Evolutionary conservation across 352 stramenopile species (phyloP).

Genomic region (Phytophthora tentaculata): DNA sequence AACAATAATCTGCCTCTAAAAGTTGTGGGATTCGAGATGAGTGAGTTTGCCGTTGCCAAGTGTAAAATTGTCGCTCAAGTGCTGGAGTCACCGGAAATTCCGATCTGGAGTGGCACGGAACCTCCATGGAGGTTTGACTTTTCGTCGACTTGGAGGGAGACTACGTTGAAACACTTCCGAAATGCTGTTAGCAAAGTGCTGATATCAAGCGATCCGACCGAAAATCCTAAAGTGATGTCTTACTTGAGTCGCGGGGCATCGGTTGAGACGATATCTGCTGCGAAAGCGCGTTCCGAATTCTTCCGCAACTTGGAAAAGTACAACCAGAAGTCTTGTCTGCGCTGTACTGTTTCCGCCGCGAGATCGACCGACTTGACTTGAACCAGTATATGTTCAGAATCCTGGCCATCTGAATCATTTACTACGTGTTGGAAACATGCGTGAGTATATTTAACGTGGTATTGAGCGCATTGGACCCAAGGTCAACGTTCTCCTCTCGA

Average conservation of each 20-base stretch:
- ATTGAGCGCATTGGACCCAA: too few species aligned
- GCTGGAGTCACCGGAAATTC: not conserved
- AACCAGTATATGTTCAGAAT: slow-evolving; percentile 32
- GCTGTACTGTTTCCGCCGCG: slow-evolving; percentile 19
- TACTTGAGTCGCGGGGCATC: slow-evolving; percentile 34
- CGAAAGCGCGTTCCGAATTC: slow-evolving; percentile 23
- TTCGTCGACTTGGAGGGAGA: slow-evolving; percentile 3
- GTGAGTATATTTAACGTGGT: too few species aligned
- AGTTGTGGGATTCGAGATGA: slow-evolving; percentile 9
- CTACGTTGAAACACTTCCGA: not conserved
- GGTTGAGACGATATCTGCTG: slow-evolving; percentile 21
- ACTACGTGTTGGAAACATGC: too few species aligned
- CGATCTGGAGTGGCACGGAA: slow-evolving; percentile 4
- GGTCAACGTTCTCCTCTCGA: too few species aligned
- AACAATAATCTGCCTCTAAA: not conserved
- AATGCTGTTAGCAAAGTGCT: slow-evolving; percentile 17
- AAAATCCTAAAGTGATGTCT: slow-evolving; percentile 30
- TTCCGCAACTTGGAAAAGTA: slow-evolving; percentile 28
- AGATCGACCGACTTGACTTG: slow-evolving; percentile 31
- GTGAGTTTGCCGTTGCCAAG: slow-evolving; percentile 7
- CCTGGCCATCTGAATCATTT: too few species aligned
- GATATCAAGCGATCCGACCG: slow-evolving; percentile 4
- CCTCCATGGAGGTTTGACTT: slow-evolving; percentile 6
- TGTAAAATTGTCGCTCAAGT: slow-evolving; percentile 8
- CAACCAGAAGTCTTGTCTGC: slow-evolving; percentile 1